Base-by-base conservation (phyloP, 2,329 filamentous ascomycete species). In the Periglandula ipomoeae region DNA sequence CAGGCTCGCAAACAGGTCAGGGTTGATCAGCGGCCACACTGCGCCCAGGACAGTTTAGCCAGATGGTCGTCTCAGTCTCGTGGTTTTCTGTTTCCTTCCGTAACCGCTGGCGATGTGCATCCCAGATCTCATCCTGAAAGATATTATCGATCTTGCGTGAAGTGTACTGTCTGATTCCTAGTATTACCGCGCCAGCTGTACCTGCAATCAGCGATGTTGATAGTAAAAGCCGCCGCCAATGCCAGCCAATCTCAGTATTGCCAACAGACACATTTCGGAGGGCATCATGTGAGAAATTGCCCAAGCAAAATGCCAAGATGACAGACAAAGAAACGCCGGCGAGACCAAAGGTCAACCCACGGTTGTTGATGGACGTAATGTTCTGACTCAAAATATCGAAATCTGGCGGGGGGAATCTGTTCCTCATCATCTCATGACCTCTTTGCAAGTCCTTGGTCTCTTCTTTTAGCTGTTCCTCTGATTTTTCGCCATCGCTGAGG, bases 11-110 rank as follows among this genome's bases (percentile, higher is more conserved):
- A 89, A 88, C 2, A 89, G 71, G 56, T 89, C 85, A 0, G 85
- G 85, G 58, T 89, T 89, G 58, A 89, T 74, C 26, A 89, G 70
- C 0, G 84, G 83, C 85, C 85, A 89, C 5, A 88, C 74, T 1
- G 83, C 78, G 4, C 75, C 70, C 7, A 89, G 59, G 1, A 88
- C 62, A 82, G 59, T 89, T 89, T 47, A 89, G 71, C 85, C 85
- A 89, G 1, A 80, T 77, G 0, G 83, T 84, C 56, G 85, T 84
- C 4, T 84, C 79, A 1, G 78, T 70, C 49, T 75, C 68, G 26
- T 72, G 64, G 2, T 70, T 65, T 9, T 64, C 60, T 2, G 67
- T 61, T 5, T 72, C 59, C 0, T 61, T 56, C 34, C 73, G 67
- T 52, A 75, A 67, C 45, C 79, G 76, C 47, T 74, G 68, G 30